Base-by-base conservation (phyloP, 202 grass and related monocot species). In the Panicum hallii region DNA sequence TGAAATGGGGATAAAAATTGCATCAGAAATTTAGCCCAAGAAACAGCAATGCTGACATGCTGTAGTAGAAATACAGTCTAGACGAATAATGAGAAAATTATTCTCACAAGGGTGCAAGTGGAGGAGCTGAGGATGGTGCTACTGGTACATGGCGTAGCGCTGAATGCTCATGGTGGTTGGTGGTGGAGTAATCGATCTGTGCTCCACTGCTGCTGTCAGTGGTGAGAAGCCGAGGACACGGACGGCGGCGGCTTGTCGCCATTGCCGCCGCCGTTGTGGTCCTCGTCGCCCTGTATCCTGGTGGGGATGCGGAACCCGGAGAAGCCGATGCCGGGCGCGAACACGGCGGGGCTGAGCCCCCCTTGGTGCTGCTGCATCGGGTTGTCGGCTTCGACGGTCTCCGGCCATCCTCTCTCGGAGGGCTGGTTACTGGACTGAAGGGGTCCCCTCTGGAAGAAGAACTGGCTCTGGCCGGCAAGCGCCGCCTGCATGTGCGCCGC, bases 341-440 rank as follows among this genome's bases (percentile, higher is more conserved):
- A 93, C 79, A 67, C 72, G 28, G 84, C 68, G 32, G 90, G 53
- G 82, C 80, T 89, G 55, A 88, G 63, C 45, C 62, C 87, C 20
- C 72, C 79, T 3, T 88, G 83, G 19, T 28, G 46, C 28, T 88
- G 87, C 65, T 86, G 86, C 90, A 90, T 92, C 85, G 72, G 83
- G 88, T 86, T 82, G 88, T 89, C 84, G 70, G 78, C 73, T 77
- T 86, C 87, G 69, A 89, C 81, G 63, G 71, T 47, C 74, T 92
- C 95, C 88, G 87, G 87, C 95, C 95, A 97, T 86, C 88, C 85
- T 67, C 90, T 90, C 32, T 89, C 90, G 82, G 87, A 89, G 79
- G 92, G 88, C 87, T 90, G 91, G 95, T 93, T 94, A 94, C 92
- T 97, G 95, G 95, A 97, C 95, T 97, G 95, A 97, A 97, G 95